Percentiles rank a stretch among this genome's conserved stretches.
phyloP scores from a whole-genome alignment of 495 filamentous ascomycete genomes.

The Zalerion maritima region DNA sequence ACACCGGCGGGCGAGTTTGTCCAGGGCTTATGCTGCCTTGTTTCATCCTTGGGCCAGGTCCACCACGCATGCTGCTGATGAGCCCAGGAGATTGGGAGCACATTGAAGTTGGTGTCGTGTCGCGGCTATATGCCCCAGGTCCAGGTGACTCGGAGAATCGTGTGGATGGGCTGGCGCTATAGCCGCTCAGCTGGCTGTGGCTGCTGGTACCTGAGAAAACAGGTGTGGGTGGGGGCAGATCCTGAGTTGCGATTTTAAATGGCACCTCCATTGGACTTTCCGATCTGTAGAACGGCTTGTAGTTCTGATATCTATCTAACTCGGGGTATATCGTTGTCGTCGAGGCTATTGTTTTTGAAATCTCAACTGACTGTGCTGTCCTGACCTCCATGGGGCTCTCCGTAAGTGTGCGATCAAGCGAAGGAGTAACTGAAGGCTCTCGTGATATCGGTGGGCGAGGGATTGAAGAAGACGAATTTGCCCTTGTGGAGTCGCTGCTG shows the following conservation, averaged over 20 bases:
- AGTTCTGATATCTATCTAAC: slow-evolving; percentile 36
- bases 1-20: slow-evolving; percentile 53
- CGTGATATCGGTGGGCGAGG: slow-evolving; percentile 16
- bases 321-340: slow-evolving; percentile 33
- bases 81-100: slow-evolving; percentile 90
- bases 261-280: slow-evolving; percentile 23
- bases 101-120: slow-evolving; percentile 88
- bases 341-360: slow-evolving; percentile 17
- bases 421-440: slow-evolving; percentile 12
- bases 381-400: slow-evolving; percentile 24
- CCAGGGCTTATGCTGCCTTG: slow-evolving; percentile 53
- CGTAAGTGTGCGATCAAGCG: slow-evolving; percentile 23
- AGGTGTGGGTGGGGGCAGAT: slow-evolving; percentile 52
- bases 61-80: slow-evolving; percentile 40
- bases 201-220: slow-evolving; percentile 37
- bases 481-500: slow-evolving; percentile 20
- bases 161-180: slow-evolving; percentile 80
- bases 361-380: slow-evolving; percentile 19
- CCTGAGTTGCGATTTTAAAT: slow-evolving; percentile 37
- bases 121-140: slow-evolving; percentile 62
- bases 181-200: slow-evolving; percentile 35
- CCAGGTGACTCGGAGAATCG: slow-evolving; percentile 86
- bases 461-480: slow-evolving; percentile 24
- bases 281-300: slow-evolving; percentile 10
- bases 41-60: slow-evolving; percentile 39